Conservation (phyloP, 2,329 filamentous ascomycete genomes). For the Epichloe sp. region DNA sequence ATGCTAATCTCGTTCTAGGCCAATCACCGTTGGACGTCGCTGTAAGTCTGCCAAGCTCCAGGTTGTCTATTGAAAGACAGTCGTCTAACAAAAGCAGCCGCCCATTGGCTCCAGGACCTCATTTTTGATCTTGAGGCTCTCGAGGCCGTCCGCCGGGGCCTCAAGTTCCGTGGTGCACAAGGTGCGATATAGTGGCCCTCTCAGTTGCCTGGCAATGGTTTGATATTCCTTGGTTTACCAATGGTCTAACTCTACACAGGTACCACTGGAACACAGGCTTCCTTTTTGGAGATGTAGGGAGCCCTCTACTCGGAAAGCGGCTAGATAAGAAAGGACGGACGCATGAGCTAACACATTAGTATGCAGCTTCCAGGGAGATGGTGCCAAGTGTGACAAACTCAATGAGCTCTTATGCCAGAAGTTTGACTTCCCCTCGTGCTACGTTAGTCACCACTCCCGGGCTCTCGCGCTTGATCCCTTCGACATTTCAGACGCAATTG, state of each 20-base stretch:
- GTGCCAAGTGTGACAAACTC: slow-evolving; percentile 36
- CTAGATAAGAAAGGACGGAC: too few species aligned
- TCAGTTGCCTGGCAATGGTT: too few species aligned
- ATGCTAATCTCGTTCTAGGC: slow-evolving; percentile 5
- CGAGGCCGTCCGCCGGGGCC: slow-evolving; percentile 51
- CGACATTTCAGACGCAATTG: background rate
- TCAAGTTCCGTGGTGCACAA: slow-evolving; percentile 61
- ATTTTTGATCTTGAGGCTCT: slow-evolving; percentile 60
- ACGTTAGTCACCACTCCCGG: slow-evolving; percentile 10
- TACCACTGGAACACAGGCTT: slow-evolving; percentile 68
- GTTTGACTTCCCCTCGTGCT: slow-evolving; percentile 36
- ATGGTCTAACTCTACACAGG: slow-evolving; percentile 41
- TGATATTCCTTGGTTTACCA: background rate
- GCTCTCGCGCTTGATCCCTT: too few species aligned
- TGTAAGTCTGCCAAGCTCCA: slow-evolving; percentile 4
- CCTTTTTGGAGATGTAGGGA: slow-evolving; percentile 34
- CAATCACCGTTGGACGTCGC: slow-evolving; percentile 10
- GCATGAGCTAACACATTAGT: background rate
- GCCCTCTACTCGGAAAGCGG: too few species aligned
- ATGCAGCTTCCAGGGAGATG: slow-evolving; percentile 30
- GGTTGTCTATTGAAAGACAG: slow-evolving; percentile 20
- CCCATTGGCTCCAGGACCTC: slow-evolving; percentile 55
- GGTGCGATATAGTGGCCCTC: slow-evolving; percentile 8
- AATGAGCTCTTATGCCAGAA: slow-evolving; percentile 44
- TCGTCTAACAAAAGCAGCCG: slow-evolving; percentile 13